A percentile compares a stretch with the other conserved stretches of the same genome.
Evolutionary conservation across 225 moss, liverwort and hornwort genomes (phyloP).

Genomic region (Physcomitrium patens): DNA sequence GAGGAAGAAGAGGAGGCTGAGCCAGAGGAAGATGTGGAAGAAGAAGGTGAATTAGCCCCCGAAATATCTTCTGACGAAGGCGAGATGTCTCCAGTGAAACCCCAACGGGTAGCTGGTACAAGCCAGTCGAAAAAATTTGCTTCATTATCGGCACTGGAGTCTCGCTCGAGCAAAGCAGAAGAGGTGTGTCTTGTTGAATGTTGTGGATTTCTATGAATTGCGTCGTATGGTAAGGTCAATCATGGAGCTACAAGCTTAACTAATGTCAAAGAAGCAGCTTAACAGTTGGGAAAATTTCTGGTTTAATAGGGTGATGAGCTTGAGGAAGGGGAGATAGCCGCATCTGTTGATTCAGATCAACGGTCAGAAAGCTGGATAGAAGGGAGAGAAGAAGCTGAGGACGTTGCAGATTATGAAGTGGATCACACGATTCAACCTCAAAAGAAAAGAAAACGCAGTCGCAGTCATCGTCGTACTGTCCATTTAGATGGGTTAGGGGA

Average conservation of each 20-base stretch:
- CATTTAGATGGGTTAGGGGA: constrained; percentile 64
- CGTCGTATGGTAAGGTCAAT: too few species aligned
- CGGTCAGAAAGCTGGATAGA: constrained; percentile 75
- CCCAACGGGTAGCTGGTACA: constrained; percentile 47
- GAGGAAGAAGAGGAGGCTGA: constrained; percentile 39
- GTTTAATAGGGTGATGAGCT: constrained; percentile 78
- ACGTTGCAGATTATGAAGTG: constrained; percentile 59
- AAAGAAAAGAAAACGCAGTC: constrained; percentile 94
- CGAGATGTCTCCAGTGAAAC: constrained; percentile 52
- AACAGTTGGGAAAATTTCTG: constrained; percentile 2
- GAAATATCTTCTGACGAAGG: constrained; percentile 73
- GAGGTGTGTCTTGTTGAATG: constrained; percentile 51
- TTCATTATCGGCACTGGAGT: constrained; percentile 87
- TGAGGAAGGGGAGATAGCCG: constrained; percentile 98
- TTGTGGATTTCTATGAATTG: too few species aligned
- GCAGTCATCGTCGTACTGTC: constrained; percentile 73
- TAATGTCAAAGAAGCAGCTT: neutral
- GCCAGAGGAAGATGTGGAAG: constrained; percentile 61
- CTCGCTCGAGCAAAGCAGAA: constrained; percentile 70
- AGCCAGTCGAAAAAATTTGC: constrained; percentile 86
- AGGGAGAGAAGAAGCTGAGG: constrained; percentile 64
- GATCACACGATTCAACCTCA: constrained; percentile 73
- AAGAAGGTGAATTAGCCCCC: constrained; percentile 57
- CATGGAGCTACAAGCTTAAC: neutral
- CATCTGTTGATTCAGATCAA: constrained; percentile 84